Evolutionary conservation across 495 filamentous ascomycete genomes (phyloP).

Genomic region (Chaetomium tenue): DNA sequence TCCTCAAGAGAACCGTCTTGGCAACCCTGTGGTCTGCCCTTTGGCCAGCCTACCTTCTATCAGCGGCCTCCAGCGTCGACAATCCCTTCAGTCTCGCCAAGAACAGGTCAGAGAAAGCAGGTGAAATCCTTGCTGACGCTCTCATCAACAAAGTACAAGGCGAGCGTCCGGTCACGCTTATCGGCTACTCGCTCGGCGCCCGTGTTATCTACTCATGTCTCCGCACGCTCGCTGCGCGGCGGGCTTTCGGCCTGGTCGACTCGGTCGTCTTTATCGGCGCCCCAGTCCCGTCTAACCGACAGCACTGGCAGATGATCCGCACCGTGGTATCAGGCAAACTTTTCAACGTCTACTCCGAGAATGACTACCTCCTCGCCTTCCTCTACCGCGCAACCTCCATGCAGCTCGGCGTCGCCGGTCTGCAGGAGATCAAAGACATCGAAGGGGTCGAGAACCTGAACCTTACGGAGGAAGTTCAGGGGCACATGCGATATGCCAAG

Average conservation of each 20-base stretch:
- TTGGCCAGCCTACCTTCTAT: conserved; percentile 72
- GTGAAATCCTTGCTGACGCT: conserved; percentile 77
- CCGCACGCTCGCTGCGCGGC: conserved; percentile 61
- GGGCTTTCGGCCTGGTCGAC: conserved; percentile 78
- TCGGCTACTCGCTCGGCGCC: conserved; percentile 84
- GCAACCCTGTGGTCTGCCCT: conserved; percentile 67
- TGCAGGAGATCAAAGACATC: conserved; percentile 62
- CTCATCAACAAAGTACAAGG: conserved; percentile 82
- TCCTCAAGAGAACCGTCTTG: conserved; percentile 74
- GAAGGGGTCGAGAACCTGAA: conserved; percentile 73
- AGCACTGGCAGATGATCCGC: conserved; percentile 67
- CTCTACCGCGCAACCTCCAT: conserved; percentile 74
- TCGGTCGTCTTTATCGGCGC: conserved; percentile 79
- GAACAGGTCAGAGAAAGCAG: conserved; percentile 75
- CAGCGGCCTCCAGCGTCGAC: conserved; percentile 64
- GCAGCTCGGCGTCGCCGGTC: conserved; percentile 72
- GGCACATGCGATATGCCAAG: conserved; percentile 70
- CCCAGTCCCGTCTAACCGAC: conserved; percentile 63
- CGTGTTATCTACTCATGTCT: conserved; percentile 79
- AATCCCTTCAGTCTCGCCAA: conserved; percentile 83
- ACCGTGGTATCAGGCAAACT: conserved; percentile 70
- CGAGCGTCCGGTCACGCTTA: conserved; percentile 76
- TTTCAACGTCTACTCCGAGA: conserved; percentile 73
- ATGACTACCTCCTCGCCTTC: conserved; percentile 75
- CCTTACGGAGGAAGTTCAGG: conserved; percentile 67